phyloP scores from a whole-genome alignment of 2,329 filamentous ascomycete species.

The Gliomastix tumulicola region DNA sequence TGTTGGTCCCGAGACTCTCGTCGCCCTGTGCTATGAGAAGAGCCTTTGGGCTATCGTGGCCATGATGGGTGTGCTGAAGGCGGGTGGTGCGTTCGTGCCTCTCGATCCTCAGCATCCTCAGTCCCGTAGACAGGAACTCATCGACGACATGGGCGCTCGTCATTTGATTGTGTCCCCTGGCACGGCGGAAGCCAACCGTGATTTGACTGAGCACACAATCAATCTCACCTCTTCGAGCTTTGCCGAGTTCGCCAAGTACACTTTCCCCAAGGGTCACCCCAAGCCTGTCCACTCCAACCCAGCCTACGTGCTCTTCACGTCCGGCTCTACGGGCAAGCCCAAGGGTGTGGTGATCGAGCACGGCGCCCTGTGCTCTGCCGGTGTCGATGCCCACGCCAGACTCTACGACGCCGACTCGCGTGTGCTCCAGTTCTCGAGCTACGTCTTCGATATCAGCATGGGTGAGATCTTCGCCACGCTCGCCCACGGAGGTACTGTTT shows the following conservation, averaged over 20 bases:
- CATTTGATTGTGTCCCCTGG: conserved; percentile 5
- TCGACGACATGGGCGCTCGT: conserved; percentile 3
- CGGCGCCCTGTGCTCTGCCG: not conserved
- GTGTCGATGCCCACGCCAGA: too few species aligned
- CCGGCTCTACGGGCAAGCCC: not conserved
- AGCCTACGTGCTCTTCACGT: not conserved
- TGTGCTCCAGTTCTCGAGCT: conserved; percentile 43
- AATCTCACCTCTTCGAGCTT: not conserved
- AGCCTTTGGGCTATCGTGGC: conserved; percentile 13
- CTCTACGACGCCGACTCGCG: conserved; percentile 28
- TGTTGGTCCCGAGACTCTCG: conserved; percentile 13
- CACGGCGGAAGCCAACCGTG: conserved; percentile 13
- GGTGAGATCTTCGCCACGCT: conserved; percentile 13
- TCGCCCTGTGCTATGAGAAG: conserved; percentile 17
- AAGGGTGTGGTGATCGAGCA: not conserved
- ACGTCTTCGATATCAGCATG: conserved; percentile 42
- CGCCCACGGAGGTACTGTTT: conserved; percentile 11
- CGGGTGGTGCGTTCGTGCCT: conserved; percentile 18
- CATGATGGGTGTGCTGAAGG: conserved; percentile 17
- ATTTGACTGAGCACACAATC: not conserved
- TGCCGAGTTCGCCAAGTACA: not conserved
- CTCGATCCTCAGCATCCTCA: conserved; percentile 13
- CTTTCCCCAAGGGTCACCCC: not conserved
- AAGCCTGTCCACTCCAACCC: not conserved
- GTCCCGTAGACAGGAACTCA: conserved; percentile 1